Percentiles rank a stretch among this genome's conserved stretches.
phyloP scores from a whole-genome alignment of 1,284 basidiomycete genomes.

The Phlebopus sp. region DNA sequence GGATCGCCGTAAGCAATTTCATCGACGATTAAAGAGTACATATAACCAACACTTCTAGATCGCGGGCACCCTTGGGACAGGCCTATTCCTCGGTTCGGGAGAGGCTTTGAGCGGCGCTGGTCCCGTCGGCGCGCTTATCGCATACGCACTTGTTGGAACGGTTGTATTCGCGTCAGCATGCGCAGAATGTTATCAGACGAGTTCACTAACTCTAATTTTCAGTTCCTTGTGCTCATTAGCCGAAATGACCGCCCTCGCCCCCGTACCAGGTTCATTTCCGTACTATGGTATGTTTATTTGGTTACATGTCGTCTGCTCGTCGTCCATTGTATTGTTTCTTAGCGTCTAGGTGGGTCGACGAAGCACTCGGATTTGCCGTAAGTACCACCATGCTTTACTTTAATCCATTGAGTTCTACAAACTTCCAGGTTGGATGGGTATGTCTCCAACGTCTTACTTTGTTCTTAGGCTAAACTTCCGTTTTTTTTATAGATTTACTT shows the following conservation, averaged over 20 bases:
- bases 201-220: background rate
- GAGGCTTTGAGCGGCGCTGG: constrained; percentile 52
- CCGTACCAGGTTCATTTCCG: constrained; percentile 68
- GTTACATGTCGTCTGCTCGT: background rate
- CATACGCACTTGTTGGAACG: constrained; percentile 58
- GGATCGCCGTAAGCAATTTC: constrained; percentile 50
- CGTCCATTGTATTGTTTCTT: background rate
- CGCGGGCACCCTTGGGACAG: constrained; percentile 71
- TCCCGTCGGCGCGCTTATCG: constrained; percentile 57
- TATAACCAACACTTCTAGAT: constrained; percentile 40
- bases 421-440: constrained; percentile 13
- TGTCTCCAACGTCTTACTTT: background rate
- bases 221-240: constrained; percentile 60
- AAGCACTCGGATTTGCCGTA: constrained; percentile 36
- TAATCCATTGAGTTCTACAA: background rate
- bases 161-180: constrained; percentile 55
- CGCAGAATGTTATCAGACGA: constrained; percentile 4
- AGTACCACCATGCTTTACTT: constrained; percentile 11
- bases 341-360: constrained; percentile 34
- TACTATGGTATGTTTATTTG: constrained; percentile 44
- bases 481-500: constrained; percentile 10
- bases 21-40: background rate
- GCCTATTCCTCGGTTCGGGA: constrained; percentile 83
- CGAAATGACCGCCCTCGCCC: constrained; percentile 69
- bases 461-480: background rate